phyloP scores from a whole-genome alignment of 129 eudicot species.

The Solidago caesia region DNA sequence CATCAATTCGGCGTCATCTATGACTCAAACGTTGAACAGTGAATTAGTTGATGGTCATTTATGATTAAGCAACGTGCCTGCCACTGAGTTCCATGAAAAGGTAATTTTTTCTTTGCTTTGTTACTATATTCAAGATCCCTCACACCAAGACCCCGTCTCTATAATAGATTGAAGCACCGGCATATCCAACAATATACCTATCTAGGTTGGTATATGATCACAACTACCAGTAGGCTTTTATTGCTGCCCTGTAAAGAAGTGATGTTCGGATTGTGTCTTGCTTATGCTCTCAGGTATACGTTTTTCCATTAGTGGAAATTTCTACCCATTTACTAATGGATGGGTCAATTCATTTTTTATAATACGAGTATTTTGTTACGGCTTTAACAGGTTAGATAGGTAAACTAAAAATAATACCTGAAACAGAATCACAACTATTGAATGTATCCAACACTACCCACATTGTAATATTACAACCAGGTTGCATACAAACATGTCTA shows the following conservation, averaged over 20 bases:
- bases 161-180: constrained; percentile 65
- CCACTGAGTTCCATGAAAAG: constrained; percentile 68
- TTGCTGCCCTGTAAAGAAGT: constrained; percentile 88
- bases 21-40: constrained; percentile 62
- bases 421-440: not conserved
- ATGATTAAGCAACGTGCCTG: constrained; percentile 63
- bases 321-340: not conserved
- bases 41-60: constrained; percentile 83
- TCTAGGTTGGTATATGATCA: constrained; percentile 76
- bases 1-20: constrained; percentile 76
- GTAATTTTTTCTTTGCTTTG: constrained; percentile 35
- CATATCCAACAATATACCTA: constrained; percentile 88
- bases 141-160: not conserved
- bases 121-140: constrained; percentile 10
- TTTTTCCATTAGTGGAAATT: not conserved
- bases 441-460: no score
- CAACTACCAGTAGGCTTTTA: constrained; percentile 88
- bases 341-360: not conserved
- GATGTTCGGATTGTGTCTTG: constrained; percentile 87
- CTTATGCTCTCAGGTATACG: constrained; percentile 91
- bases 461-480: no score
- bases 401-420: not conserved
- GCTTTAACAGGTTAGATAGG: not conserved
- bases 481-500: no score
- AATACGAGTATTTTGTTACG: no score